phyloP scores from a whole-genome alignment of 2,329 filamentous ascomycete genomes.

The Chaetothyriales sp. region DNA sequence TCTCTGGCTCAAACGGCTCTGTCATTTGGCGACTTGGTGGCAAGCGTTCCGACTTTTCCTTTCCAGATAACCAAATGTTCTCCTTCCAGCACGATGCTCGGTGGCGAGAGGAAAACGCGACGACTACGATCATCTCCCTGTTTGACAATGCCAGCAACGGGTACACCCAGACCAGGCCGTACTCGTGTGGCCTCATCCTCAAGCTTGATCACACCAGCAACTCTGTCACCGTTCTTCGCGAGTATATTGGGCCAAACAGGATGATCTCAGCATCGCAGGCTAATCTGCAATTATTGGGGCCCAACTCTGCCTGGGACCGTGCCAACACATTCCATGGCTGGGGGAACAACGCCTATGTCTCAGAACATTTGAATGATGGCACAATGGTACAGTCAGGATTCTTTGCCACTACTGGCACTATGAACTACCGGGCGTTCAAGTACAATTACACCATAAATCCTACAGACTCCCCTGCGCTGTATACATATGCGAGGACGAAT shows the following conservation, averaged over 20 bases:
- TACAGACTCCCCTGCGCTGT: conserved; percentile 9
- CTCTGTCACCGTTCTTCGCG: conserved; percentile 22
- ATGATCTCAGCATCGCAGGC: conserved; percentile 19
- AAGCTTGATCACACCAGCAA: conserved; percentile 24
- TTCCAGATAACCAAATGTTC: conserved; percentile 19
- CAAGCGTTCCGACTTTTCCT: conserved; percentile 18
- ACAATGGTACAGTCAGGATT: conserved; percentile 24
- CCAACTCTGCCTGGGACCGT: conserved; percentile 10
- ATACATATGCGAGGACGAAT: conserved; percentile 7
- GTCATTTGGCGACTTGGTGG: conserved; percentile 27
- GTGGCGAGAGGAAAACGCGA: conserved; percentile 25
- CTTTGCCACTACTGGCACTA: conserved; percentile 22
- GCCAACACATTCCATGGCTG: conserved; percentile 27
- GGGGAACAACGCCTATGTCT: conserved; percentile 27
- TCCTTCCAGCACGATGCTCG: conserved; percentile 30
- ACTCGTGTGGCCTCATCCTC: conserved; percentile 27
- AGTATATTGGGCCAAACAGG: conserved; percentile 16
- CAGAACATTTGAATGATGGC: conserved; percentile 24
- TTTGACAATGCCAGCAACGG: conserved; percentile 31
- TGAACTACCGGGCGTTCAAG: conserved; percentile 30
- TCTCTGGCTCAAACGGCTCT: conserved; percentile 25
- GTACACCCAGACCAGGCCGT: conserved; percentile 24
- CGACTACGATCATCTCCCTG: conserved; percentile 25
- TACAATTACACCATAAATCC: conserved; percentile 15
- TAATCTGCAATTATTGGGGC: conserved; percentile 22